A percentile compares a stretch with the other conserved stretches of the same genome.
phyloP scores from a whole-genome alignment of 192 early-diverging fungal genomes.

The Coemansia sp. region DNA sequence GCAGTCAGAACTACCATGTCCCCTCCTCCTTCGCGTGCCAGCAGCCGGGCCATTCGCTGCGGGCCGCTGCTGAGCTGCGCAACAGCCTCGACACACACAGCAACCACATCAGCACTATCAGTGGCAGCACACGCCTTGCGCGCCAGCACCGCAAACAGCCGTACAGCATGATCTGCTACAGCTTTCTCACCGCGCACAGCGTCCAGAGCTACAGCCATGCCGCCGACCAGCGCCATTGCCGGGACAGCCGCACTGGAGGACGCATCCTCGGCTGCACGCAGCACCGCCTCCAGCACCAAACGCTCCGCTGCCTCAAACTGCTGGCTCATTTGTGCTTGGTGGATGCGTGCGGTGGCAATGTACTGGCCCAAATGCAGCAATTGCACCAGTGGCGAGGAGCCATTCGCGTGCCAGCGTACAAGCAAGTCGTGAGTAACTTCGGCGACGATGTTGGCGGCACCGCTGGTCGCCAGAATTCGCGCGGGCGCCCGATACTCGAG shows the following conservation, averaged over 20 bases:
- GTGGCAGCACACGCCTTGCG: neutral
- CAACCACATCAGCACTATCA: neutral
- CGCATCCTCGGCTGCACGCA: neutral
- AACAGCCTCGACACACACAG: neutral
- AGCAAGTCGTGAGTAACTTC: constrained; percentile 31
- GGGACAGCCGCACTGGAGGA: neutral
- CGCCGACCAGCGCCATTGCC: constrained; percentile 26
- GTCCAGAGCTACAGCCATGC: constrained; percentile 15
- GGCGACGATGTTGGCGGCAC: constrained; percentile 16
- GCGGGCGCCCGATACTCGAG: constrained; percentile 12
- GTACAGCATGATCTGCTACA: too few species aligned
- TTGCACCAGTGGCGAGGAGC: neutral
- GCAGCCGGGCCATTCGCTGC: neutral
- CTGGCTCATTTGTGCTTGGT: neutral
- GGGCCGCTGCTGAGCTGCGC: neutral
- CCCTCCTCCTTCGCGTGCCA: neutral
- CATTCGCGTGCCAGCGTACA: neutral
- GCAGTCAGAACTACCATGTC: neutral
- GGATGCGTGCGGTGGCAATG: constrained; percentile 6
- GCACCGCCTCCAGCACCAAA: neutral
- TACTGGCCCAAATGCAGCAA: constrained; percentile 31
- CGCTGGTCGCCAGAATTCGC: constrained; percentile 24
- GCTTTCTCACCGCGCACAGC: neutral
- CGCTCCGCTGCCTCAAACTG: neutral
- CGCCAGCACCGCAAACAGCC: constrained; percentile 8